phyloP scores from a whole-genome alignment of 1,139 yeast species.

The Blastobotrys proliferans region DNA sequence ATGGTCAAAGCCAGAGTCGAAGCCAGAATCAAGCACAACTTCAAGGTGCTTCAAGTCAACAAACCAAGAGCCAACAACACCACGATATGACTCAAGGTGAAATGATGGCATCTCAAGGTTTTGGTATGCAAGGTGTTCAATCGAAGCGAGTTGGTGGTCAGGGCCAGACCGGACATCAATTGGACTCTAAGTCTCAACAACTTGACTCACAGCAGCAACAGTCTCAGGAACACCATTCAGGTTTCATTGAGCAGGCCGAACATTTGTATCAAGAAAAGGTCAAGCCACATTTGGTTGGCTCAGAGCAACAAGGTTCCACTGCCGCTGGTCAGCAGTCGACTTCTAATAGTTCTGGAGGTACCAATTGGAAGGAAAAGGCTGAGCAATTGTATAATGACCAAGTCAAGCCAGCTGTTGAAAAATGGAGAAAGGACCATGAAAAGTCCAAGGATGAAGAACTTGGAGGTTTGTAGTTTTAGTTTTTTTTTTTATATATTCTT shows the following conservation, averaged over 20 bases:
- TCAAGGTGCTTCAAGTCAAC: slow-evolving; percentile 1
- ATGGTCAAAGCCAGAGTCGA: neutral
- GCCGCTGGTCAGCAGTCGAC: slow-evolving; percentile 3
- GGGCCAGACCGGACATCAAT: neutral
- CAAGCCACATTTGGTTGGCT: slow-evolving; percentile 4
- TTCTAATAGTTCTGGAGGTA: neutral
- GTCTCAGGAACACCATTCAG: slow-evolving; percentile 5
- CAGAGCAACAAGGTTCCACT: slow-evolving; percentile 1
- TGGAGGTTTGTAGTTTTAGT: slow-evolving; percentile 9
- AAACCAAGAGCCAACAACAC: slow-evolving; percentile 1
- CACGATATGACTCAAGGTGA: slow-evolving; percentile 4
- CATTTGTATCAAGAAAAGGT: slow-evolving; percentile 5
- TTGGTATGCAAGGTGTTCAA: slow-evolving; percentile 1
- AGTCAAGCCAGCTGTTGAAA: slow-evolving; percentile 10
- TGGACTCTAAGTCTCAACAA: neutral
- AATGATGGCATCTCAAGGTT: neutral
- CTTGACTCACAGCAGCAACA: too few species aligned
- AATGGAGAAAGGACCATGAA: neutral
- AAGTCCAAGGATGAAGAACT: neutral
- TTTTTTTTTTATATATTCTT: slow-evolving; percentile 1
- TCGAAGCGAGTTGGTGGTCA: neutral
- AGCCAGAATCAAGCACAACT: neutral
- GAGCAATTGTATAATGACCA: slow-evolving; percentile 6
- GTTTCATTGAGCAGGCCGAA: slow-evolving; percentile 9
- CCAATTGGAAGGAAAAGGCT: slow-evolving; percentile 7